Conservation (phyloP, 1,284 basidiomycete genomes). For the Tetrapyrgos nigripes region DNA sequence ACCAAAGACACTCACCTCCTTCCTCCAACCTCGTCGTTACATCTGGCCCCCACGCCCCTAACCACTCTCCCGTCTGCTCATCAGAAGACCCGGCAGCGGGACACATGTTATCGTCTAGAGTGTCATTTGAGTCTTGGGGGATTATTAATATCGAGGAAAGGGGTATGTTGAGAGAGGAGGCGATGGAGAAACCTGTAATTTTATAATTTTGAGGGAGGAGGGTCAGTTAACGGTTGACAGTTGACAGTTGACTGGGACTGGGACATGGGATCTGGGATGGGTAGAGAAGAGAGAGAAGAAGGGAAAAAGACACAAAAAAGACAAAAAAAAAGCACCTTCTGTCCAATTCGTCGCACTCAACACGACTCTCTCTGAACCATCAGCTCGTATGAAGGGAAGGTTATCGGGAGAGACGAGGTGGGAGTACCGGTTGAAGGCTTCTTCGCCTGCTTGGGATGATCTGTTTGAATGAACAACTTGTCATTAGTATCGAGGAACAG, state of each 20-base stretch:
- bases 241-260: no score
- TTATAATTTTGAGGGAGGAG: no score
- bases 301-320: background rate
- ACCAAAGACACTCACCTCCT: conserved; percentile 32
- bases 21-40: conserved; percentile 70
- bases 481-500: background rate
- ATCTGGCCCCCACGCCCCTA: conserved; percentile 56
- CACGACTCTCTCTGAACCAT: conserved; percentile 66
- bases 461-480: conserved; percentile 35
- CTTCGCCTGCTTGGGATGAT: conserved; percentile 54
- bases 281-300: no score
- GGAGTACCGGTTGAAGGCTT: conserved; percentile 58
- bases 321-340: conserved; percentile 47
- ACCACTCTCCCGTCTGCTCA: conserved; percentile 56
- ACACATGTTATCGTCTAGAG: conserved; percentile 76
- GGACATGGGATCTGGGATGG: no score
- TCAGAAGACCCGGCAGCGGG: conserved; percentile 58
- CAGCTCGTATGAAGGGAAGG: conserved; percentile 72
- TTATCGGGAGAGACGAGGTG: conserved; percentile 49
- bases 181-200: conserved; percentile 56
- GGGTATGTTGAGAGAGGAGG: conserved; percentile 46
- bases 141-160: conserved; percentile 65
- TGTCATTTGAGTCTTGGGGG: conserved; percentile 61
- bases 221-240: no score
- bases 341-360: conserved; percentile 77